Evolutionary conservation across 345 rosid species (phyloP).

Genomic region (Barbarea vulgaris): DNA sequence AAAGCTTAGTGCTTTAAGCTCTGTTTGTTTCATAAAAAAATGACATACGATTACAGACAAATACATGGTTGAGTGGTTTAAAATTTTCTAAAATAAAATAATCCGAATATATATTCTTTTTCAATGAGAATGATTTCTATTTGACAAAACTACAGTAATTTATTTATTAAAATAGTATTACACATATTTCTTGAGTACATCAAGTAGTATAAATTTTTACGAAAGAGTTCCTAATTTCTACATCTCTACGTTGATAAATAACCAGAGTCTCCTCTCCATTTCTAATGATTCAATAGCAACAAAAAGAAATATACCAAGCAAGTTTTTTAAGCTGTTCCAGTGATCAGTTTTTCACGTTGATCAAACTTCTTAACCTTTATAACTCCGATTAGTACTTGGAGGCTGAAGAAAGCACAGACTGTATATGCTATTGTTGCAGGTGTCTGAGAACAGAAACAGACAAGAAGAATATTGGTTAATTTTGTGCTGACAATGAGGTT

Average conservation of each 20-base stretch:
- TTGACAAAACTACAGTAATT: neutral
- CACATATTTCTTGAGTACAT: neutral
- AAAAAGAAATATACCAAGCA: conserved; percentile 17
- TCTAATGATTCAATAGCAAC: neutral
- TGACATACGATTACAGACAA: no score
- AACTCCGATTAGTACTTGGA: conserved; percentile 80
- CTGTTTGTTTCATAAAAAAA: no score
- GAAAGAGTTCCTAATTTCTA: conserved; percentile 33
- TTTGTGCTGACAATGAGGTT: neutral
- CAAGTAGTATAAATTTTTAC: neutral
- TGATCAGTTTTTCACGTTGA: conserved; percentile 78
- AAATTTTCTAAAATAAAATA: no score
- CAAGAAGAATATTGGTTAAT: conserved; percentile 2
- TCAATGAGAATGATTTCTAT: neutral
- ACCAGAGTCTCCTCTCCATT: conserved; percentile 14
- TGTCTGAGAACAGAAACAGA: conserved; percentile 48
- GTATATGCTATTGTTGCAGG: conserved; percentile 72
- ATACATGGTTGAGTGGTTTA: no score
- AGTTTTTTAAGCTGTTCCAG: conserved; percentile 76
- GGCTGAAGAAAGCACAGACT: conserved; percentile 72
- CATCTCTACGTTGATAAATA: conserved; percentile 23
- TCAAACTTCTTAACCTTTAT: conserved; percentile 82
- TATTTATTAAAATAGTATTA: neutral
- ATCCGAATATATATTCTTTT: no score
- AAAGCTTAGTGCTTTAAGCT: no score